Base-by-base conservation (phyloP, 106 monocot species). In the Xerophyta viscosa region DNA sequence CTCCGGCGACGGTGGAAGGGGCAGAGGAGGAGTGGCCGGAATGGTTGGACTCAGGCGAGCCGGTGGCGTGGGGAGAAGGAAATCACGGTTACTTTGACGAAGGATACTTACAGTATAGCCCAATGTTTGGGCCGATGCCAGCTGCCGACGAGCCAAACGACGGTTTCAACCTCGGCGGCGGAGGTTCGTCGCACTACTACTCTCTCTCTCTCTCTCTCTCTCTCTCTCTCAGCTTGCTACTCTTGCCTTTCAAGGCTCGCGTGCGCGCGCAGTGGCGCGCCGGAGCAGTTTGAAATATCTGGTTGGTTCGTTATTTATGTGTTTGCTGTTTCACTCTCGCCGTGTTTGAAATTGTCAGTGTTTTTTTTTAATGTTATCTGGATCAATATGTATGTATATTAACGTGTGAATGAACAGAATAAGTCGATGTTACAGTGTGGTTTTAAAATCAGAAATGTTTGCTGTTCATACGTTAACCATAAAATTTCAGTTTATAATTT, bases 71-170 rank as follows among this genome's bases (percentile, higher is more conserved):
- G 18, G 37, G 25, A 3, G 25, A 29, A 4, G 46, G 42, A 4
- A n/a, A n/a, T n/a, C n/a, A n/a, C n/a, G 46, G 52, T 52, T 75
- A 58, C 48, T 83, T 83, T 21, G 83, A 83, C 45, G 83, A 83
- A 43, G 84, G 71, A 18, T 79, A 79, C 51, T 69, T 84, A 60
- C 78, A 84, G n/a, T n/a, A n/a, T 53, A 79, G 78, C 64, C 78
- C 84, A 8, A 42, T 84, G 24, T 84, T 84, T 42, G 78, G 78
- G 37, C 84, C 78, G 25, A 84, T 84, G 84, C 84, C 84, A 1
- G 23, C 78, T 8, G 78, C 56, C 0, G 69, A 62, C 30, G 80
- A 80, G 24, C 29, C 42, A 23, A 18, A 20, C 29, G 85, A 80
- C 23, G 85, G 74, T 0, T 84, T 79, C 63, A 66, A 72, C 60